Percentiles rank a stretch among this genome's conserved stretches.
Conservation (phyloP, 2,329 filamentous ascomycete species). For the Colletotrichum sp. region DNA sequence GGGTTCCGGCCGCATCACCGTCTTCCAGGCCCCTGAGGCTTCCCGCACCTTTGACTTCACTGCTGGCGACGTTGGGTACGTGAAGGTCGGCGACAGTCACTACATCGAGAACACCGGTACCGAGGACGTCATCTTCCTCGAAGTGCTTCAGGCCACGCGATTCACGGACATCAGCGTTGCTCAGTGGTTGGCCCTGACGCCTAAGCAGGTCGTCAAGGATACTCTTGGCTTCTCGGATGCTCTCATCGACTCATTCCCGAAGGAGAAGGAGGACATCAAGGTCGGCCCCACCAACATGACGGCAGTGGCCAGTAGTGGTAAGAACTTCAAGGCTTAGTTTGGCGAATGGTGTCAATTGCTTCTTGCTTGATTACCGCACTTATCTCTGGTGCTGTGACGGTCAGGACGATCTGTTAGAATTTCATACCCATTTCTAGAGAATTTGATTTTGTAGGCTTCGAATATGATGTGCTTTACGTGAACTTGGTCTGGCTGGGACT, state of each 20-base stretch:
- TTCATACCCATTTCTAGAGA: neutral
- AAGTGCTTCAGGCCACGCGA: slow-evolving; percentile 58
- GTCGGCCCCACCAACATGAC: slow-evolving; percentile 43
- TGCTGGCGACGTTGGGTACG: slow-evolving; percentile 64
- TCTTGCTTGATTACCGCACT: neutral
- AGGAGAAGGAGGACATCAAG: slow-evolving; percentile 48
- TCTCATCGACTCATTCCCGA: slow-evolving; percentile 40
- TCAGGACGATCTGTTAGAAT: neutral
- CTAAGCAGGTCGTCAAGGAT: slow-evolving; percentile 62
- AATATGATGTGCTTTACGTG: neutral
- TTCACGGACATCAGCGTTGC: slow-evolving; percentile 61
- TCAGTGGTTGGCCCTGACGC: slow-evolving; percentile 64
- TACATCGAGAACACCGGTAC: slow-evolving; percentile 67
- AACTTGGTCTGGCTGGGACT: neutral
- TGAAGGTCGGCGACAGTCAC: slow-evolving; percentile 59
- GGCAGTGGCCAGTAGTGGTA: slow-evolving; percentile 24
- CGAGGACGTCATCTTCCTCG: slow-evolving; percentile 63
- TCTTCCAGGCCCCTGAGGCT: slow-evolving; percentile 55
- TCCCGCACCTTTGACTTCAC: slow-evolving; percentile 64
- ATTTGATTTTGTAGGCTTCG: neutral
- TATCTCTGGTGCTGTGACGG: neutral
- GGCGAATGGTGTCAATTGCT: neutral
- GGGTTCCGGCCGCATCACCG: slow-evolving; percentile 60
- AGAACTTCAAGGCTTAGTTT: neutral
- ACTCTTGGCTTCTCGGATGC: slow-evolving; percentile 49